Conservation (phyloP, 2,329 filamentous ascomycete genomes). For the Tolypocladium album region DNA sequence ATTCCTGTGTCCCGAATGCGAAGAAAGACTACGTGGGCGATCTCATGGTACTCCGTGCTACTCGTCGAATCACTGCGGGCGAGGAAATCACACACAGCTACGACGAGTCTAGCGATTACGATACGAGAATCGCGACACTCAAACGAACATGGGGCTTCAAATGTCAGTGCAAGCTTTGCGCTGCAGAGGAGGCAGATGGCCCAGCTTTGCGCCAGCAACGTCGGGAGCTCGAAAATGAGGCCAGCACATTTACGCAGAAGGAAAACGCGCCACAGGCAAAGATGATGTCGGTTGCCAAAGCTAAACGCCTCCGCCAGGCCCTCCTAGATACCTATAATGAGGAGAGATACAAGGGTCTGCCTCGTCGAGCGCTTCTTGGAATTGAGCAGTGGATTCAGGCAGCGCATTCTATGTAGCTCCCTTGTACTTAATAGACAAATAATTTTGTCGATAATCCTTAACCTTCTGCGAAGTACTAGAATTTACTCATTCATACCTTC, state of each 20-base stretch:
- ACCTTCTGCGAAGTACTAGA: too few species aligned
- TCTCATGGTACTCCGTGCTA: not conserved
- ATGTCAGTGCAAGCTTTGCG: not conserved
- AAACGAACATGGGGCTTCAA: not conserved
- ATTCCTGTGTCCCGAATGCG: not conserved
- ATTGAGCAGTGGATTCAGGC: not conserved
- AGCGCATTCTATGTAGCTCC: not conserved
- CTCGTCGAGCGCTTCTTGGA: not conserved
- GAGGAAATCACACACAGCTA: not conserved
- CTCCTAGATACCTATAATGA: not conserved
- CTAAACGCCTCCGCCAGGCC: not conserved
- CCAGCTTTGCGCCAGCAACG: not conserved
- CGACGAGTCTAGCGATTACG: not conserved
- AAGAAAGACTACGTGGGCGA: not conserved
- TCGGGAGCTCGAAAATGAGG: not conserved
- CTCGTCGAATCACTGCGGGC: not conserved
- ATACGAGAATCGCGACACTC: not conserved
- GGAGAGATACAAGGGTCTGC: not conserved
- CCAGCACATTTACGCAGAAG: not conserved
- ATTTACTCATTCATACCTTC: too few species aligned
- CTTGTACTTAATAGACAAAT: too few species aligned
- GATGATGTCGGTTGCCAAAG: not conserved
- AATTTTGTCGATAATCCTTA: too few species aligned
- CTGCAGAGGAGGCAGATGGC: not conserved
- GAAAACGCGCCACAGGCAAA: not conserved